Evolutionary conservation across 805 yeast species (phyloP).

Genomic region (Hanseniaspora lachancei): DNA sequence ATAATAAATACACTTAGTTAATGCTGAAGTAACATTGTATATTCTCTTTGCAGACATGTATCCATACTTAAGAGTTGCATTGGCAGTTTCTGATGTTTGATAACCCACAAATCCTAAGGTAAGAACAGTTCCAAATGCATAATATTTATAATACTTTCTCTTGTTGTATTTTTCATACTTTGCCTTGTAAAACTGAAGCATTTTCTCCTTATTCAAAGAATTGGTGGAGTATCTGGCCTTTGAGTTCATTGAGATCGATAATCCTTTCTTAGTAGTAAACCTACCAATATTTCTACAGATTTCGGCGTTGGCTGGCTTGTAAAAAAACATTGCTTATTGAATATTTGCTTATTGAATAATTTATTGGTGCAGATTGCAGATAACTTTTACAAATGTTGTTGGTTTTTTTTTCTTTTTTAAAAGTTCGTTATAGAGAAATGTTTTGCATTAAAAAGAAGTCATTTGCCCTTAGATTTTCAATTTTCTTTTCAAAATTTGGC

Average conservation of each 20-base stretch:
- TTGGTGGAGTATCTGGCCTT: background rate
- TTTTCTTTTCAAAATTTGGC: too few relatives aligned
- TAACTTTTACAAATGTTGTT: too few relatives aligned
- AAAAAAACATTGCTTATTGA: background rate
- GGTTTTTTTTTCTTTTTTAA: too few relatives aligned
- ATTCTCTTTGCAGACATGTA: slow-evolving; percentile 33
- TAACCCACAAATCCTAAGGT: slow-evolving; percentile 18
- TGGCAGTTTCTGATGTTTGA: slow-evolving; percentile 20
- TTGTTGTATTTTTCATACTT: slow-evolving; percentile 9
- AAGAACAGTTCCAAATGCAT: slow-evolving; percentile 53
- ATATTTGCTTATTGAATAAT: background rate
- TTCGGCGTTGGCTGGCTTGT: background rate
- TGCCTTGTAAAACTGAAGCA: slow-evolving; percentile 1
- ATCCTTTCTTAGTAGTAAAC: background rate
- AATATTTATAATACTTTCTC: slow-evolving; percentile 20
- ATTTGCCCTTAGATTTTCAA: too few relatives aligned
- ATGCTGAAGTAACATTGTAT: slow-evolving; percentile 54
- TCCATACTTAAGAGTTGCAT: slow-evolving; percentile 5
- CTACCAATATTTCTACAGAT: background rate
- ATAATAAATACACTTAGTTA: slow-evolving; percentile 55
- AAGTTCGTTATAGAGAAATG: too few relatives aligned
- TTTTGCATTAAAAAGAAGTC: too few relatives aligned
- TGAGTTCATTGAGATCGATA: background rate
- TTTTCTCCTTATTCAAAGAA: background rate
- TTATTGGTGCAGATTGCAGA: background rate